Base-by-base conservation (phyloP, 768 basidiomycete genomes). In the Pleurotus salmoneostramineus region DNA sequence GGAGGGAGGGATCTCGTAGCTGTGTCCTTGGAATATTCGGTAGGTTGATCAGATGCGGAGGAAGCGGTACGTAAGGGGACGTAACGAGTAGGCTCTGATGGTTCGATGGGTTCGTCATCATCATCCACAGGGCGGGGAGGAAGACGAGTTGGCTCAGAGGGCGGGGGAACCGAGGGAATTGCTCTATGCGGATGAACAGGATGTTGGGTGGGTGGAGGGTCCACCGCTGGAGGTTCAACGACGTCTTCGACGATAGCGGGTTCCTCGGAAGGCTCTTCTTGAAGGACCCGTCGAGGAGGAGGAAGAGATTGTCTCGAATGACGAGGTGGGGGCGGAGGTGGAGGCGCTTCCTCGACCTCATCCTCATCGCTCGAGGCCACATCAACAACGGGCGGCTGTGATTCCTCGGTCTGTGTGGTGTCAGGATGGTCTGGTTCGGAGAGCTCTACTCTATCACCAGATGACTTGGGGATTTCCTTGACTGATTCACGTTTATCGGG, bases 241-340 rank as follows among this genome's bases (percentile, higher is more conserved):
- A 60, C 46, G 5, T 61, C 60, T 15, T 51, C 50, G 27, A 32
- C 55, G 8, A 59, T 48, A 12, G 60, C 46, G 27, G 48, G 37
- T 43, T 58, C 56, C 15, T 52, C 35, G n/a, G 57, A 57, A 7
- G 55, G 54, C 4, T 51, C 33, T 33, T 59, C 54, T 14, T 52
- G 59, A 11, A 62, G 27, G 17, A 63, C 34, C 3, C 60, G 59
- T 31, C 60, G 63, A 32, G 64, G 67, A 4, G 69, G 68, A 56
- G 67, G 64, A 27, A 59, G 60, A 57, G 31, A 63, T 34, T 11
- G 61, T 59, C 51, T 61, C 42, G 33, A 59, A 52, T 7, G 62
- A 35, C 10, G 58, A 37, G 33, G 54, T 40, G n/a, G 56, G 14
- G 3, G 42, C 21, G 7, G 46, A 43, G 12, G 51, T 32, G 7